Percentiles rank a stretch among this genome's conserved stretches.
Evolutionary conservation across 2,329 filamentous ascomycete species (phyloP).

Genomic region (Hypoxylon sp.): DNA sequence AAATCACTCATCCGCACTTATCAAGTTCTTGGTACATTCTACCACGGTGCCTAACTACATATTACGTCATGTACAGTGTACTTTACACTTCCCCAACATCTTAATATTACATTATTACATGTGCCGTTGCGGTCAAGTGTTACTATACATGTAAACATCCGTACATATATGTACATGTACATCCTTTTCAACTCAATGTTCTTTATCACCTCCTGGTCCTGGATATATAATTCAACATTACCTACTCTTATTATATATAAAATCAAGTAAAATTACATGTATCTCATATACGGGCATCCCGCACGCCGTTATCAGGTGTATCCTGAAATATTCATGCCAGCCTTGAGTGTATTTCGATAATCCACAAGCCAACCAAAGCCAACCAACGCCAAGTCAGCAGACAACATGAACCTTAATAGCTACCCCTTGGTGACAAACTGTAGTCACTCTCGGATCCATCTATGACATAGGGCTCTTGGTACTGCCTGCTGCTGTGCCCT

Average conservation of each 20-base stretch:
- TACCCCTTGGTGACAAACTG: conserved; percentile 21
- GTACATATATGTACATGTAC: too few relatives aligned
- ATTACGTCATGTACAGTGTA: conserved; percentile 24
- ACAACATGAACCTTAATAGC: not conserved
- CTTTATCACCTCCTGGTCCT: not conserved
- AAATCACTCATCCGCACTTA: conserved; percentile 40
- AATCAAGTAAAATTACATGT: not conserved
- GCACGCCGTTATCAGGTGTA: not conserved
- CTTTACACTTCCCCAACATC: conserved; percentile 9
- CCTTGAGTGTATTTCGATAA: not conserved
- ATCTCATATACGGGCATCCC: not conserved
- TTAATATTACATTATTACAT: too few relatives aligned
- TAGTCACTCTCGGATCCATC: conserved; percentile 37
- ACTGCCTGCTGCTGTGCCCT: conserved; percentile 18
- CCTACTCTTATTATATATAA: not conserved
- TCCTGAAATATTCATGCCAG: not conserved
- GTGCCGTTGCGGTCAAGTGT: not conserved
- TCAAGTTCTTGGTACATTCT: conserved; percentile 17
- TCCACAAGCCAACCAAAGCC: not conserved
- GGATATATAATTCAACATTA: conserved; percentile 9
- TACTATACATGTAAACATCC: too few relatives aligned
- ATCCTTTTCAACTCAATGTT: too few relatives aligned
- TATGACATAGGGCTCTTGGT: conserved; percentile 27
- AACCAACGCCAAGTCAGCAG: not conserved
- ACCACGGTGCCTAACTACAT: not conserved